Evolutionary conservation across 2,329 filamentous ascomycete species (phyloP).

Genomic region (Rutstroemia sp.): DNA sequence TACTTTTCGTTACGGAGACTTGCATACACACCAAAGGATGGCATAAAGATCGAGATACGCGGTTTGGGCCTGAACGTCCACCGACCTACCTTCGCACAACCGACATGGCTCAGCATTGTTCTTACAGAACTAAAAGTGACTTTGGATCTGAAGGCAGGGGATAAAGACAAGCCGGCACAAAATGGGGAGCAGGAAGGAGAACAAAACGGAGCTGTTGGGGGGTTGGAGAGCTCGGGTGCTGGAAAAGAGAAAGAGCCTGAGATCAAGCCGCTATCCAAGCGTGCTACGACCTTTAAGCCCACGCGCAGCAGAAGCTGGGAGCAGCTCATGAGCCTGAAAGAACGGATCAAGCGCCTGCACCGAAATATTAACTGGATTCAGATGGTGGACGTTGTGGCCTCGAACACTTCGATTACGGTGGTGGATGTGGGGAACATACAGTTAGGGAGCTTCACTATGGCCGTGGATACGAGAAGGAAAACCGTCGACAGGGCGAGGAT

Average conservation of each 20-base stretch:
- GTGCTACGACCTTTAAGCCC: conserved; percentile 23
- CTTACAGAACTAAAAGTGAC: conserved; percentile 80
- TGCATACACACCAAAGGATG: conserved; percentile 82
- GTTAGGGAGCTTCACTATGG: conserved; percentile 74
- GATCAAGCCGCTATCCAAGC: conserved; percentile 16
- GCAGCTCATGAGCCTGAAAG: conserved; percentile 69
- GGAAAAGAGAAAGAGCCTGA: conserved; percentile 14
- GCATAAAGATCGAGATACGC: conserved; percentile 81
- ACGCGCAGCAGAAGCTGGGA: conserved; percentile 71
- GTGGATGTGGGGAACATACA: conserved; percentile 78
- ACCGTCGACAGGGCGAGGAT: conserved; percentile 86
- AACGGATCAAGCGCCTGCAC: conserved; percentile 79
- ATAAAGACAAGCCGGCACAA: conserved; percentile 33
- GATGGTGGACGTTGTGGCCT: conserved; percentile 81
- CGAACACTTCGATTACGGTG: conserved; percentile 69
- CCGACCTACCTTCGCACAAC: conserved; percentile 91
- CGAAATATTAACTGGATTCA: conserved; percentile 81
- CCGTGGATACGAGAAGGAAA: conserved; percentile 85
- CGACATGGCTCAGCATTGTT: conserved; percentile 90
- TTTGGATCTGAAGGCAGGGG: conserved; percentile 64
- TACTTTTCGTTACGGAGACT: conserved; percentile 88
- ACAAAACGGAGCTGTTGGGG: conserved; percentile 12
- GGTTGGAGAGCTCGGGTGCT: conserved; percentile 13
- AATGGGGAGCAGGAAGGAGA: conserved; percentile 18
- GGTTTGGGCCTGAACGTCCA: conserved; percentile 84